These are phyloP conservation scores for Alternaria tenuissima DNA, from an alignment of 2,329 filamentous ascomycete species.

Conservation along the genomic window DNA sequence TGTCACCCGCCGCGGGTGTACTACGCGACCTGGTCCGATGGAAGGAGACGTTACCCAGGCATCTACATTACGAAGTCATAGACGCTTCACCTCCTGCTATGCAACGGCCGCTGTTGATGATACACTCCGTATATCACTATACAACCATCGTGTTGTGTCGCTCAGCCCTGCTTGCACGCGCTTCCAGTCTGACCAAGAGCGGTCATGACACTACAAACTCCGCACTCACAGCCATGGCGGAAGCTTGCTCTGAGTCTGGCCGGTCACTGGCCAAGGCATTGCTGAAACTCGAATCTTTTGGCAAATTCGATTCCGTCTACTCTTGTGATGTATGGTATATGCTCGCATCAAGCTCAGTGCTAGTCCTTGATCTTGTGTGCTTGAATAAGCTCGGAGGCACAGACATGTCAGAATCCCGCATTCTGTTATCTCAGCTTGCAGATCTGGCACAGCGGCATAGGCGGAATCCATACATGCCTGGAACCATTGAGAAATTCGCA, in stretches of 20 bases:
- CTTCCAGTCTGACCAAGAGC: slow-evolving; percentile 41
- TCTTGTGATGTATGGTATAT: slow-evolving; percentile 55
- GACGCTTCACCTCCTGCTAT: slow-evolving; percentile 45
- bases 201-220: slow-evolving; percentile 36
- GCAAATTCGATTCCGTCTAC: slow-evolving; percentile 52
- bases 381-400: slow-evolving; percentile 27
- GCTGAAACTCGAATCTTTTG: slow-evolving; percentile 47
- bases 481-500: slow-evolving; percentile 50
- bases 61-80: slow-evolving; percentile 46
- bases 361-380: slow-evolving; percentile 52
- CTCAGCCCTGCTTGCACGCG: slow-evolving; percentile 50
- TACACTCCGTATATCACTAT: slow-evolving; percentile 55
- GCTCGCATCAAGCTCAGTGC: slow-evolving; percentile 48
- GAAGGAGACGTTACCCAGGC: slow-evolving; percentile 50
- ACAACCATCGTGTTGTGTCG: slow-evolving; percentile 51
- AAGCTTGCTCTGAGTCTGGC: slow-evolving; percentile 51
- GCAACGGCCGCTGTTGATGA: slow-evolving; percentile 50
- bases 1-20: slow-evolving; percentile 51
- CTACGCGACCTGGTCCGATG: slow-evolving; percentile 53
- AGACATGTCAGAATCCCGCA: slow-evolving; percentile 39
- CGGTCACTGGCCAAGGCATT: slow-evolving; percentile 46
- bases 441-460: slow-evolving; percentile 43
- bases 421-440: slow-evolving; percentile 47
- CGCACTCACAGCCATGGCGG: slow-evolving; percentile 45
- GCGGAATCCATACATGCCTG: slow-evolving; percentile 48